Evolutionary conservation across 495 filamentous ascomycete species (phyloP), one percentile per base, ranked within the genome.

Genomic region (Lichenothelia convexa): DNA sequence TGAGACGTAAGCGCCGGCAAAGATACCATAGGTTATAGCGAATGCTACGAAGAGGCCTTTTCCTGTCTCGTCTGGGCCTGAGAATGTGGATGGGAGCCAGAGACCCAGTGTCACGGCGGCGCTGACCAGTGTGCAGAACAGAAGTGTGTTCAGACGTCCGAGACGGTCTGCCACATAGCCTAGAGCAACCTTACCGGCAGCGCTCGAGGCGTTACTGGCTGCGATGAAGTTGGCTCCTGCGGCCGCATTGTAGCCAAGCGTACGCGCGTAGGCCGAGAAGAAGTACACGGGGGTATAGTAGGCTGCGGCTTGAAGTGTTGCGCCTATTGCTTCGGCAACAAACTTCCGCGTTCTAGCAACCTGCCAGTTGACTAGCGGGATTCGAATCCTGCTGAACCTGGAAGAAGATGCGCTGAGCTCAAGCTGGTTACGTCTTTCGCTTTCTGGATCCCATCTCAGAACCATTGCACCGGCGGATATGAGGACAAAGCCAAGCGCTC

Each of bases 221-320:
- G 48, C 48, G 34, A 52, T 47, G 40, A 52, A 59, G 46, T 32
- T 58, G 2, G 60, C 51, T 3, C 49, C 55, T 0, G 47, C 37
- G 2, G 50, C 39, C 27, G 44, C 45, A n/a, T 44, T 52, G 26
- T 64, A 63, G 4, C 60, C 60, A 15, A 63, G 46, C 1, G 55
- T 53, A 9, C 51, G 41, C 0, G 55, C 51, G 40, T 52, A 64
- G 2, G 57, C 46, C 0, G 60, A 43, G 20, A 59, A 56, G 44
- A 60, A 63, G 34, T 53, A 60, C 0, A 63, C 44, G 0, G 60
- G 60, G 0, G 55, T 59, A 17, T 54, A 55, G 40, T 60, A 61
- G 1, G 53, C 60, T 0, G 60, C 60, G 2, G 54, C 46, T 32
- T 63, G 60, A 4, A 63, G 40, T 2, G 49, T 41, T 9, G 54